phyloP scores from a whole-genome alignment of 2,329 filamentous ascomycete species.

The Diaporthe amygdali region DNA sequence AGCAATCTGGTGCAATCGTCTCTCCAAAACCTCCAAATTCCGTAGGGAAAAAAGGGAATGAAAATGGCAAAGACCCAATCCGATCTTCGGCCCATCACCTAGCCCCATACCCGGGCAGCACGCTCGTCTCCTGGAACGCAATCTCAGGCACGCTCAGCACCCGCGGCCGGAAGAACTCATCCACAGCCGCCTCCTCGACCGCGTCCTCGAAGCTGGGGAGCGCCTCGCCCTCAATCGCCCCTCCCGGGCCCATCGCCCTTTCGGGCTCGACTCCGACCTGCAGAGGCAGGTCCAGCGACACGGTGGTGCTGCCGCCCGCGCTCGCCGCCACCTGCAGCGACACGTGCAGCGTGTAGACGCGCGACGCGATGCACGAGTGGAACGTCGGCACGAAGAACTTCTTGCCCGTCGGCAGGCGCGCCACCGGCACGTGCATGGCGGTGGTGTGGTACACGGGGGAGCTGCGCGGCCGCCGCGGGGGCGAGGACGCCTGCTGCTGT shows the following conservation, averaged over 20 bases:
- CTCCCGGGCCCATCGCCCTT: constrained; percentile 30
- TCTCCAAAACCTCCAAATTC: neutral
- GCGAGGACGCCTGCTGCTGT: neutral
- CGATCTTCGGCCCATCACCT: neutral
- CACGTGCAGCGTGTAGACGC: constrained; percentile 58
- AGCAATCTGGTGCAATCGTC: neutral
- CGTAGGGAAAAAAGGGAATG: neutral
- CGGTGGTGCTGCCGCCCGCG: constrained; percentile 43
- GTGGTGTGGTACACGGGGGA: constrained; percentile 46
- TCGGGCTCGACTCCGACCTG: constrained; percentile 53
- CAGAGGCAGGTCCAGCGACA: constrained; percentile 54
- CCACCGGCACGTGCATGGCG: constrained; percentile 52
- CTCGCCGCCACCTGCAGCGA: constrained; percentile 45
- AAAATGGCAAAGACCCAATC: too few species aligned
- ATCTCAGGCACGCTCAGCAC: constrained; percentile 40
- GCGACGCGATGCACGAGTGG: constrained; percentile 61
- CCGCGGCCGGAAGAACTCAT: constrained; percentile 49
- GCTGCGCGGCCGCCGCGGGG: constrained; percentile 17
- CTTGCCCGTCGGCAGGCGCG: constrained; percentile 47
- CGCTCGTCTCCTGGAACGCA: constrained; percentile 29
- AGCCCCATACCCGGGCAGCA: constrained; percentile 34
- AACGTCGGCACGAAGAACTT: constrained; percentile 62
- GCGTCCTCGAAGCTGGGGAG: constrained; percentile 57
- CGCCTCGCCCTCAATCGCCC: constrained; percentile 29
- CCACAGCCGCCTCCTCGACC: constrained; percentile 50